Evolutionary conservation across 441 rosid genomes (phyloP).

Genomic region (Melianthus villosus): DNA sequence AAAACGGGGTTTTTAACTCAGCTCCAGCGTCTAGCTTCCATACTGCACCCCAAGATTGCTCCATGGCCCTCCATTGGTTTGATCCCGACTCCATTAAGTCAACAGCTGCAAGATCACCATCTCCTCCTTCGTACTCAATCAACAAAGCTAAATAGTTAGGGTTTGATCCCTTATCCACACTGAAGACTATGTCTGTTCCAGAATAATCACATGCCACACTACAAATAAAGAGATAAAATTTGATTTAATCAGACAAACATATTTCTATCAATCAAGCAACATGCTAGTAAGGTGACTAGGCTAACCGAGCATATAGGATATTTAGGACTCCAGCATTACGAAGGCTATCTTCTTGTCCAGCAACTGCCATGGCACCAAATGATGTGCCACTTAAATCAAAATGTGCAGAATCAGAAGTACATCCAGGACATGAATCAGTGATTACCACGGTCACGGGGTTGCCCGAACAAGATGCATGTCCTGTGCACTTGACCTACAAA

Average conservation of each 20-base stretch:
- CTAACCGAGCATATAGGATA: constrained; percentile 21
- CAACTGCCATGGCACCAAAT: constrained; percentile 29
- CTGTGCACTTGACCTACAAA: constrained; percentile 20
- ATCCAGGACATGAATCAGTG: constrained; percentile 28
- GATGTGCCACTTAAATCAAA: constrained; percentile 38
- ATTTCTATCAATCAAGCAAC: too few relatives aligned
- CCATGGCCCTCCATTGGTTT: constrained; percentile 24
- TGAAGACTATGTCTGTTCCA: constrained; percentile 22
- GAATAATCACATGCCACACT: constrained; percentile 34
- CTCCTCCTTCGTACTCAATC: constrained; percentile 30
- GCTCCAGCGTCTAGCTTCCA: constrained; percentile 34
- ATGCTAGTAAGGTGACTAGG: background rate
- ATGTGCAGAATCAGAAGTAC: constrained; percentile 27
- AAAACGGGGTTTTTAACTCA: constrained; percentile 22
- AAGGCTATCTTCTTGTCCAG: constrained; percentile 21
- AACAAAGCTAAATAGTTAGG: constrained; percentile 24
- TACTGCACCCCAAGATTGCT: constrained; percentile 35
- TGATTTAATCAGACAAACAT: too few relatives aligned
- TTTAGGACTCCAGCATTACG: constrained; percentile 25
- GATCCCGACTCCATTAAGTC: constrained; percentile 13
- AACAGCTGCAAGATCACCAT: constrained; percentile 28
- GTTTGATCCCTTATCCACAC: constrained; percentile 29
- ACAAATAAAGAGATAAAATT: background rate
- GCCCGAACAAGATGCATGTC: constrained; percentile 21
- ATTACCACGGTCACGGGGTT: constrained; percentile 22